These are phyloP conservation scores for Ophiocordyceps camponoti-rufipedis DNA, from an alignment of 2,329 filamentous ascomycete genomes.

Conservation along the genomic window DNA sequence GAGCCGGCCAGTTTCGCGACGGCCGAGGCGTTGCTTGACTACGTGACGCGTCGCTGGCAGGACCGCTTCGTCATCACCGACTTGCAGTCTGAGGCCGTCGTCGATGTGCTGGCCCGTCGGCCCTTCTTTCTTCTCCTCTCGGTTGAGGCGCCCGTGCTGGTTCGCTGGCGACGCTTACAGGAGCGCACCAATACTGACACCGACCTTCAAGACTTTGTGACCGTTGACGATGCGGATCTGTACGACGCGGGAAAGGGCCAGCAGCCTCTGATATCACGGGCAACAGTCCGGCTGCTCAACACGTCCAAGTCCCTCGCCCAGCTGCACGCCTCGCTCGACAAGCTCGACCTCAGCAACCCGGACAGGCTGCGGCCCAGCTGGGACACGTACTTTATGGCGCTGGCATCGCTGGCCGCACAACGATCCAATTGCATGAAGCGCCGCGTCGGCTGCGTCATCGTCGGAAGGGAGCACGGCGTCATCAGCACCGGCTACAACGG, in stretches of 20 bases:
- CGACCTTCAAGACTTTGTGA: slow-evolving; percentile 36
- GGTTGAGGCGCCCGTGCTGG: slow-evolving; percentile 71
- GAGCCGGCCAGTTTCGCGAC: slow-evolving; percentile 31
- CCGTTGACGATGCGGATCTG: slow-evolving; percentile 51
- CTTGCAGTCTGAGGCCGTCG: slow-evolving; percentile 51
- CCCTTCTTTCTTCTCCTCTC: slow-evolving; percentile 90
- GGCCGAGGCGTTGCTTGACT: slow-evolving; percentile 56
- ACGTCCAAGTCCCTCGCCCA: slow-evolving; percentile 52
- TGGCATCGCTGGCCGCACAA: slow-evolving; percentile 81
- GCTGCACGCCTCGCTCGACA: slow-evolving; percentile 53
- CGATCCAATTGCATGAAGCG: slow-evolving; percentile 97
- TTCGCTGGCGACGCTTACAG: slow-evolving; percentile 68
- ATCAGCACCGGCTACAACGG: slow-evolving; percentile 96
- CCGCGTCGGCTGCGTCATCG: slow-evolving; percentile 83
- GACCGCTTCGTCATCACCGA: slow-evolving; percentile 74
- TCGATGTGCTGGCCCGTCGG: slow-evolving; percentile 59
- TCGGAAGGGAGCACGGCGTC: slow-evolving; percentile 62
- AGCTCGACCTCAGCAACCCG: slow-evolving; percentile 59
- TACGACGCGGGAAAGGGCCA: slow-evolving; percentile 50
- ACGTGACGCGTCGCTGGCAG: slow-evolving; percentile 71
- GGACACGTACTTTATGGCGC: slow-evolving; percentile 96
- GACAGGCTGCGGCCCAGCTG: slow-evolving; percentile 73
- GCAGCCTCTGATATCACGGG: slow-evolving; percentile 60
- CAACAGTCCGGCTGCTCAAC: slow-evolving; percentile 76
- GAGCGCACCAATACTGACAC: slow-evolving; percentile 11